Evolutionary conservation across 78 protist genomes (phyloP).

Genomic region (Polysphondylium violaceum): DNA sequence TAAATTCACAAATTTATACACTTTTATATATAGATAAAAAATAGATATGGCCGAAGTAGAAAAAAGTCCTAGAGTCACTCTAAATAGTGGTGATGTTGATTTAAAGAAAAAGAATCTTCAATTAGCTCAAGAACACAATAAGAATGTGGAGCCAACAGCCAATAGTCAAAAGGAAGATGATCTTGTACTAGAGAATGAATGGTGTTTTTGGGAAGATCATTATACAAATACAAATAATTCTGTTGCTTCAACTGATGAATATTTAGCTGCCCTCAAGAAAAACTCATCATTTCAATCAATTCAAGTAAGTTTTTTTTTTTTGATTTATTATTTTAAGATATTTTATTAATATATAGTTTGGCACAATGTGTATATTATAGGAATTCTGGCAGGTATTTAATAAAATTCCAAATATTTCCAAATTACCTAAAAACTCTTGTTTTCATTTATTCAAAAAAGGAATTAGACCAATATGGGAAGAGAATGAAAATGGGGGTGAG

Average conservation of each 20-base stretch:
- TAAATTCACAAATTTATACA: too few species aligned
- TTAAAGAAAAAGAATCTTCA: neutral
- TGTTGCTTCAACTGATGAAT: constrained; percentile 39
- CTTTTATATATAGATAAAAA: too few species aligned
- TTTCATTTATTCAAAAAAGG: constrained; percentile 69
- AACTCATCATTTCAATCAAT: constrained; percentile 37
- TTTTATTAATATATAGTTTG: neutral
- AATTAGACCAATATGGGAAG: constrained; percentile 74
- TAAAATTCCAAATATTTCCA: constrained; percentile 31
- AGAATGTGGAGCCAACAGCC: constrained; percentile 2
- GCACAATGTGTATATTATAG: neutral
- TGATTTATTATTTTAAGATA: neutral
- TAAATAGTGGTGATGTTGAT: constrained; percentile 1
- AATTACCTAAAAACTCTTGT: constrained; percentile 62
- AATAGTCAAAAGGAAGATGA: too few species aligned
- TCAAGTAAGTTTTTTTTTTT: constrained; percentile 7
- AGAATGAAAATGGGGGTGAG: constrained; percentile 61
- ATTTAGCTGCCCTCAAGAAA: constrained; percentile 16
- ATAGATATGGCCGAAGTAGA: too few species aligned
- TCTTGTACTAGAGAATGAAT: constrained; percentile 61
- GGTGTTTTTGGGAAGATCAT: constrained; percentile 80
- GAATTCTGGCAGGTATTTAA: constrained; percentile 54
- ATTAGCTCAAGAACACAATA: neutral
- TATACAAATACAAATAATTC: constrained; percentile 30
- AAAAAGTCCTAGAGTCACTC: too few species aligned